Percentiles rank a stretch among this genome's conserved stretches.
These are phyloP conservation scores for Oxalis stricta DNA, from an alignment of 441 rosid genomes.

Conservation along the genomic window DNA sequence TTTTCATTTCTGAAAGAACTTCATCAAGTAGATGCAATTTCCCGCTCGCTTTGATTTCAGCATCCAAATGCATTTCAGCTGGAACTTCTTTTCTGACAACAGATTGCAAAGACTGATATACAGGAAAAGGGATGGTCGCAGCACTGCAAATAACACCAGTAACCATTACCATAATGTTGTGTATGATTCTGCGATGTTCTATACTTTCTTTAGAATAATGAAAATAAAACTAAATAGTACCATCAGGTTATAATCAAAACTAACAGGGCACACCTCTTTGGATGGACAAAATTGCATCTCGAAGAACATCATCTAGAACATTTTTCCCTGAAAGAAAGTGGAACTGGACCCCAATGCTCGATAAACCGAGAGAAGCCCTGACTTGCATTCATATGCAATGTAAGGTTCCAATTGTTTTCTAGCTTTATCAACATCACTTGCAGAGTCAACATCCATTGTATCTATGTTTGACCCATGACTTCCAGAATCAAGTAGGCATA, in stretches of 20 bases:
- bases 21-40: constrained; percentile 67
- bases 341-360: constrained; percentile 36
- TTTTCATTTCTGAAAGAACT: constrained; percentile 55
- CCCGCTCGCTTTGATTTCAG: constrained; percentile 78
- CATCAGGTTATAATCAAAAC: no score
- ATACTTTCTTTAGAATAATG: background rate
- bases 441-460: background rate
- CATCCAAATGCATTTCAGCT: constrained; percentile 12
- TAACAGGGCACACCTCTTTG: constrained; percentile 19
- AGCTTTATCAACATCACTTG: constrained; percentile 4
- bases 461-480: constrained; percentile 3
- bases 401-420: constrained; percentile 13
- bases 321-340: constrained; percentile 21
- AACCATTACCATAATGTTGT: background rate
- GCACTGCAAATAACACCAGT: constrained; percentile 20
- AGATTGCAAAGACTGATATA: constrained; percentile 15
- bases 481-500: constrained; percentile 17
- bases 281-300: constrained; percentile 17
- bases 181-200: background rate
- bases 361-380: constrained; percentile 10
- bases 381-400: constrained; percentile 15
- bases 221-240: background rate
- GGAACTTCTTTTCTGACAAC: constrained; percentile 8
- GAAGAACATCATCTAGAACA: constrained; percentile 14
- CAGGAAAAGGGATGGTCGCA: constrained; percentile 42